Conservation (phyloP, 306 rosid genomes). For the Aeschynomene evenia region DNA sequence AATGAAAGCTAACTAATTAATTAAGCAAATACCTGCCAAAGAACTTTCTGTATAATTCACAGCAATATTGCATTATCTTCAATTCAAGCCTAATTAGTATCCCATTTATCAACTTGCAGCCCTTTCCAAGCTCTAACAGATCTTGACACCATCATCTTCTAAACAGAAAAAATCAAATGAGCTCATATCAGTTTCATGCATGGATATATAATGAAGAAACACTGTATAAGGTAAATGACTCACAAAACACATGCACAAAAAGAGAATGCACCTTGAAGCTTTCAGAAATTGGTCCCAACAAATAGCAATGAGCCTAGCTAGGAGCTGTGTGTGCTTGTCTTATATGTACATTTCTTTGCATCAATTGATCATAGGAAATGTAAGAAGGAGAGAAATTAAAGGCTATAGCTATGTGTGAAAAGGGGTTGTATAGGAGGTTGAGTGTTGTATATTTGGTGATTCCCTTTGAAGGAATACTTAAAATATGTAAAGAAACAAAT, state of each 20-base stretch:
- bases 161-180: neutral
- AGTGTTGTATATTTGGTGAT: conserved; percentile 25
- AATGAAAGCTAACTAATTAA: conserved; percentile 3
- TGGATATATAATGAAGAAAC: neutral
- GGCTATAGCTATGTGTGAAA: conserved; percentile 4
- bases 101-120: conserved; percentile 14
- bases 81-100: conserved; percentile 12
- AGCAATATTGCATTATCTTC: conserved; percentile 23
- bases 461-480: conserved; percentile 58
- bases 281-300: neutral
- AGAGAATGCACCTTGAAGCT: conserved; percentile 32
- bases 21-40: conserved; percentile 34
- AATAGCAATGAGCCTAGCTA: neutral
- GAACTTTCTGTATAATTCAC: conserved; percentile 6
- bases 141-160: conserved; percentile 31
- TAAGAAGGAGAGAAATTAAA: conserved; percentile 23
- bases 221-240: neutral
- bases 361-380: conserved; percentile 31
- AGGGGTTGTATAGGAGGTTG: conserved; percentile 25
- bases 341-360: conserved; percentile 15
- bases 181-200: neutral
- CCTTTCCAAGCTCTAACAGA: neutral
- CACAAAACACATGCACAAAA: conserved; percentile 3
- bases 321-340: conserved; percentile 25
- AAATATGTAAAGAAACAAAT: conserved; percentile 29